phyloP scores from a whole-genome alignment of 179 eudicot genomes.

The Beta macrorhiza region DNA sequence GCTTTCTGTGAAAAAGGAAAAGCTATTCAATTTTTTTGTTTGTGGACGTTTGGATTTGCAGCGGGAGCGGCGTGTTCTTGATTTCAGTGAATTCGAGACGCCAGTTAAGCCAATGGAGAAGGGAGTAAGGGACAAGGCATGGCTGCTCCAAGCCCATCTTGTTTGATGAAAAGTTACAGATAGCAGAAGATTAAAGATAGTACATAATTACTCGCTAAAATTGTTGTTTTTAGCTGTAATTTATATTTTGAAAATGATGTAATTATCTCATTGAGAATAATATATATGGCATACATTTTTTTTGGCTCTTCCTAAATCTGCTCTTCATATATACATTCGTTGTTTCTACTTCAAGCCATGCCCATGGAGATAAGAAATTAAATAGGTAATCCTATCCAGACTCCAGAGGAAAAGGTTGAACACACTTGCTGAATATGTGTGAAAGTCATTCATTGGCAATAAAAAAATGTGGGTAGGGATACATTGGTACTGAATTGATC shows the following conservation, averaged over 20 bases:
- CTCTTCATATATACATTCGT: neutral
- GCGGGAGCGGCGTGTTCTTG: constrained; percentile 75
- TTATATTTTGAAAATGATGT: constrained; percentile 12
- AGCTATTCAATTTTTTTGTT: constrained; percentile 4
- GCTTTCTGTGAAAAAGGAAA: neutral
- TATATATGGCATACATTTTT: constrained; percentile 9
- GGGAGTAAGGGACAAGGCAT: constrained; percentile 22
- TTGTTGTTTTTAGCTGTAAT: neutral
- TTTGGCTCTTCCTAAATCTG: neutral
- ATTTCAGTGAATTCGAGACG: constrained; percentile 82
- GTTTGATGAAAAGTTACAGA: constrained; percentile 62
- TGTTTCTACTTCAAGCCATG: no score
- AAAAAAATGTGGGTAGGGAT: no score
- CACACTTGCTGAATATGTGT: no score
- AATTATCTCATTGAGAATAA: constrained; percentile 24
- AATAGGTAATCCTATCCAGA: no score
- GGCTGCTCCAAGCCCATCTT: constrained; percentile 30
- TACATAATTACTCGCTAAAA: constrained; percentile 23
- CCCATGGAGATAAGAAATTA: no score
- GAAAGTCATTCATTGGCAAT: no score
- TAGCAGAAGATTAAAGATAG: constrained; percentile 28
- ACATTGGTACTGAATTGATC: no score
- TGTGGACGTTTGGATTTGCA: constrained; percentile 31
- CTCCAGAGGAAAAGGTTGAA: no score
- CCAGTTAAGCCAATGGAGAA: constrained; percentile 47